Evolutionary conservation across 2,329 filamentous ascomycete genomes (phyloP).

Genomic region (Xylaria sp.): DNA sequence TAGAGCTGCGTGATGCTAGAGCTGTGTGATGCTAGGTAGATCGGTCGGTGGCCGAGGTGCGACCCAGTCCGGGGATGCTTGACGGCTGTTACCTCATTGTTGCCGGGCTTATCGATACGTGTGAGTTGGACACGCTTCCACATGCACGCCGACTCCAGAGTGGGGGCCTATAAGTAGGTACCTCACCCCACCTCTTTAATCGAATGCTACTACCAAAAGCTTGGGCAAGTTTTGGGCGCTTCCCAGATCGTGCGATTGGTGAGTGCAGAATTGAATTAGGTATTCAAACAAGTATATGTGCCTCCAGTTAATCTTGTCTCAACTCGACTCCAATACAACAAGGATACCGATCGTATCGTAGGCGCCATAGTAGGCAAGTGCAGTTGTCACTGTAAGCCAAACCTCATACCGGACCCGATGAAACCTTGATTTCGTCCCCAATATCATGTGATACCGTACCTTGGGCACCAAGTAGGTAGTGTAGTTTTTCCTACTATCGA

Average conservation of each 20-base stretch:
- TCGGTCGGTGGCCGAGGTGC: slow-evolving; percentile 1
- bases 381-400: background rate
- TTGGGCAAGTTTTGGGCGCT: too few species aligned
- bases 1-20: background rate
- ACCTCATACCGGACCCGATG: background rate
- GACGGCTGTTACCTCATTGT: slow-evolving; percentile 9
- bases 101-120: slow-evolving; percentile 4
- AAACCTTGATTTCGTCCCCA: background rate
- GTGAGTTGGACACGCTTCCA: background rate
- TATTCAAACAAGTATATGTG: too few species aligned
- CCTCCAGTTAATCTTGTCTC: too few species aligned
- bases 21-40: background rate
- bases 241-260: too few species aligned
- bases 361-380: background rate
- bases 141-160: too few species aligned
- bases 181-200: background rate
- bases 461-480: too few species aligned
- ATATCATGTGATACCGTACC: too few species aligned
- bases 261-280: too few species aligned
- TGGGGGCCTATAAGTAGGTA: too few species aligned
- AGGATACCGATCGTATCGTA: too few species aligned
- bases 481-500: too few species aligned
- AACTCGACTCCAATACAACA: too few species aligned
- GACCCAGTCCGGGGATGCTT: background rate
- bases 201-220: background rate